Evolutionary conservation across 768 basidiomycete species (phyloP).

Genomic region (Termitomyces sp.): DNA sequence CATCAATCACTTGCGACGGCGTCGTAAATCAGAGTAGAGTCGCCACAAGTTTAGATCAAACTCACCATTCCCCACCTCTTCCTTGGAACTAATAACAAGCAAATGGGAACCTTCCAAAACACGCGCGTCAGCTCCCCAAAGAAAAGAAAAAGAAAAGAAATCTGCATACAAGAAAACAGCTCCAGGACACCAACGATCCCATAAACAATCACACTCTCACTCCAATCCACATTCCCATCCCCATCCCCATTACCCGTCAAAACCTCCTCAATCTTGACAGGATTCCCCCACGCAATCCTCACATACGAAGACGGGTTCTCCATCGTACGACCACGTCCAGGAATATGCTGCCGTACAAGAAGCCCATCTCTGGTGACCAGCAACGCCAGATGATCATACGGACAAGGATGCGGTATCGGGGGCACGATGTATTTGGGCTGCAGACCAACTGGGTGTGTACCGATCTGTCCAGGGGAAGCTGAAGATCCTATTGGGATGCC

Average conservation of each 20-base stretch:
- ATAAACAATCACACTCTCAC: conserved; percentile 56
- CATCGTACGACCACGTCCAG: conserved; percentile 19
- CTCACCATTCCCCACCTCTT: conserved; percentile 66
- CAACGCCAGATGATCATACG: conserved; percentile 66
- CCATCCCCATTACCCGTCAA: conserved; percentile 23
- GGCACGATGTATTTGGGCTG: conserved; percentile 65
- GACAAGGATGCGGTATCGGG: conserved; percentile 71
- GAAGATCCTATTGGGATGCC: conserved; percentile 9
- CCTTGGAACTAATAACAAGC: conserved; percentile 63
- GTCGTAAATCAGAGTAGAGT: conserved; percentile 2
- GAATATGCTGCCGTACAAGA: conserved; percentile 56
- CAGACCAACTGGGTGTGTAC: conserved; percentile 32
- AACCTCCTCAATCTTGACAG: conserved; percentile 49
- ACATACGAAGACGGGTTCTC: conserved; percentile 36
- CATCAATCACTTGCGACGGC: conserved; percentile 56
- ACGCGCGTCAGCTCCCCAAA: conserved; percentile 1
- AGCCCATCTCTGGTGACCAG: conserved; percentile 58
- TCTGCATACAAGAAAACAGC: conserved; percentile 60
- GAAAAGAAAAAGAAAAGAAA: neutral
- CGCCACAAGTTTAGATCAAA: conserved; percentile 10
- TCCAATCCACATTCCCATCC: conserved; percentile 47
- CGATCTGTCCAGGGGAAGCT: conserved; percentile 9
- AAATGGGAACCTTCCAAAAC: conserved; percentile 63
- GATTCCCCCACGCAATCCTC: conserved; percentile 55
- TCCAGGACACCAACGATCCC: conserved; percentile 76